A percentile compares a stretch with the other conserved stretches of the same genome.
These are phyloP conservation scores for Podospora fimiseda DNA, from an alignment of 495 filamentous ascomycete genomes.

Conservation along the genomic window DNA sequence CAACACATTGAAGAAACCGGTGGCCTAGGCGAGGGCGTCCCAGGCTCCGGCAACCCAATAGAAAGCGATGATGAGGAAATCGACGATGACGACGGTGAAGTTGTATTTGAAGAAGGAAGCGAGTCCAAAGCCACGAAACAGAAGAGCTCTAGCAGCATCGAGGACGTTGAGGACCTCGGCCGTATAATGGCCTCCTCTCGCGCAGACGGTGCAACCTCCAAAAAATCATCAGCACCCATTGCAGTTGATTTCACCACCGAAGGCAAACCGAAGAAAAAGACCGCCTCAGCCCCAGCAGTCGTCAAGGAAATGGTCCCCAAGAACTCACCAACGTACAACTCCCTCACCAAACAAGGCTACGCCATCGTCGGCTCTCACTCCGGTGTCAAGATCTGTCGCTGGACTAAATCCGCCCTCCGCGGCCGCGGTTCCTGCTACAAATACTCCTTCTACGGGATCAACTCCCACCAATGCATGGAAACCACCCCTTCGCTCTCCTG, in stretches of 20 bases:
- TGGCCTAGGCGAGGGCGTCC: constrained; percentile 69
- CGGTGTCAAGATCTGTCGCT: constrained; percentile 95
- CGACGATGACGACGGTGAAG: constrained; percentile 52
- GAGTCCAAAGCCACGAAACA: constrained; percentile 27
- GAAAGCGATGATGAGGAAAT: constrained; percentile 75
- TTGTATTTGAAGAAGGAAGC: constrained; percentile 40
- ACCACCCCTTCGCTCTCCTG: constrained; percentile 91
- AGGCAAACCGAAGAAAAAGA: constrained; percentile 41
- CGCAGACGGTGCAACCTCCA: constrained; percentile 27
- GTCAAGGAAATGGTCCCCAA: constrained; percentile 91
- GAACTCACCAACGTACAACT: constrained; percentile 75
- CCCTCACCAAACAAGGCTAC: constrained; percentile 94
- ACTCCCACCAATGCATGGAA: constrained; percentile 96
- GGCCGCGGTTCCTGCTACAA: constrained; percentile 96
- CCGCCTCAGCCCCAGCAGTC: constrained; percentile 34
- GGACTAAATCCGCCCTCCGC: constrained; percentile 96
- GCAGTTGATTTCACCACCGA: constrained; percentile 84
- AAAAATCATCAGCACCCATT: constrained; percentile 41
- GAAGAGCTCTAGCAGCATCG: constrained; percentile 43
- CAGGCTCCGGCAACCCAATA: constrained; percentile 71
- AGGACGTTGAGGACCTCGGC: constrained; percentile 86
- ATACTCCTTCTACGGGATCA: constrained; percentile 92
- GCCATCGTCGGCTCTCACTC: constrained; percentile 91
- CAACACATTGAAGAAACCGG: constrained; percentile 54
- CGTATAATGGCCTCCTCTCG: constrained; percentile 50